Evolutionary conservation across 2,329 filamentous ascomycete genomes (phyloP).

Genomic region (Ophiostoma australiae): DNA sequence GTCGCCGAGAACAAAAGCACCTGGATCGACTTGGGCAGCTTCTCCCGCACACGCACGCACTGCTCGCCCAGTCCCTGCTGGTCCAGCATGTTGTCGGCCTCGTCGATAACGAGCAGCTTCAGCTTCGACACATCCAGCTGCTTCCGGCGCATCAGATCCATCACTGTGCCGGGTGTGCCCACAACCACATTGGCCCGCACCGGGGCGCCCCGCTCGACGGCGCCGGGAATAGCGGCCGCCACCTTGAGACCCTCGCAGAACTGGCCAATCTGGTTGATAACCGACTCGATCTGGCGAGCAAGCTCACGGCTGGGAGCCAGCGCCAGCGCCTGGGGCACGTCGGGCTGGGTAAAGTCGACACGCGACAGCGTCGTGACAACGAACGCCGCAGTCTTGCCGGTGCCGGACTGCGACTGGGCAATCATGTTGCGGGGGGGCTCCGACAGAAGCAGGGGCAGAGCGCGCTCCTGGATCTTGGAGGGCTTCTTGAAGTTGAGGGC

Average conservation of each 20-base stretch:
- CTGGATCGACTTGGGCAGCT: constrained; percentile 71
- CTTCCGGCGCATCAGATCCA: constrained; percentile 75
- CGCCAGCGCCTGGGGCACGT: constrained; percentile 76
- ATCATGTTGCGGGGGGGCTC: constrained; percentile 92
- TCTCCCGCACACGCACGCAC: constrained; percentile 81
- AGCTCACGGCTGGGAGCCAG: constrained; percentile 92
- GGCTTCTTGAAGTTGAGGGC: constrained; percentile 87
- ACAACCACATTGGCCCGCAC: constrained; percentile 78
- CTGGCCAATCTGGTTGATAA: constrained; percentile 76
- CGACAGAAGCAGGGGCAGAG: constrained; percentile 79
- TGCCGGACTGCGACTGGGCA: constrained; percentile 97
- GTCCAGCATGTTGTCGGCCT: constrained; percentile 98
- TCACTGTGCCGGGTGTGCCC: constrained; percentile 88
- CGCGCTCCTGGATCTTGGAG: constrained; percentile 96
- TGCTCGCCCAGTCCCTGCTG: constrained; percentile 93
- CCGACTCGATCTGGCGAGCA: constrained; percentile 86
- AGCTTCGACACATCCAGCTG: constrained; percentile 68
- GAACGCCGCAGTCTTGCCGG: constrained; percentile 96
- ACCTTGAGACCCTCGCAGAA: constrained; percentile 73
- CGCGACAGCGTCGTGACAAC: constrained; percentile 86
- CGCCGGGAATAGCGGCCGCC: constrained; percentile 77
- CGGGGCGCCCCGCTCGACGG: constrained; percentile 60
- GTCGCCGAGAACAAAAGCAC: constrained; percentile 95
- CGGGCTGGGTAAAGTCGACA: constrained; percentile 64
- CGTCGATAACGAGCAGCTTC: constrained; percentile 83